These are phyloP conservation scores for Claviceps sp. DNA, from an alignment of 2,329 filamentous ascomycete species.

Conservation along the genomic window DNA sequence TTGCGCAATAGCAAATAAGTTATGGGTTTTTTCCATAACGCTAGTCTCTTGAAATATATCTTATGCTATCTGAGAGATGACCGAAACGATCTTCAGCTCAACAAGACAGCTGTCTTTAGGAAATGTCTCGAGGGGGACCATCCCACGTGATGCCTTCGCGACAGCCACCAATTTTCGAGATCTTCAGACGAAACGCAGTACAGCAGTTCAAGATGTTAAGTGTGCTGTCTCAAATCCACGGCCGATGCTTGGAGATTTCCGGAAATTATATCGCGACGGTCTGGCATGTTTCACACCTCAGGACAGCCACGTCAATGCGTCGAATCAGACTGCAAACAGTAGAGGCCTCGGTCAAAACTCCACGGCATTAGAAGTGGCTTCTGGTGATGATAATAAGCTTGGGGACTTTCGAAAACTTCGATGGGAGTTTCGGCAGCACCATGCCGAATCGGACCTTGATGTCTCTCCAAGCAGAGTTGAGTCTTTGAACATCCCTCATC, in stretches of 20 bases:
- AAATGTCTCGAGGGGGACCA: background rate
- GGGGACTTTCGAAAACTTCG: slow-evolving; percentile 3
- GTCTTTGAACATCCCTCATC: background rate
- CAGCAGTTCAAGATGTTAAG: background rate
- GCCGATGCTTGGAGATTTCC: slow-evolving; percentile 6
- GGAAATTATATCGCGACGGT: background rate
- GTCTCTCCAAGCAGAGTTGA: background rate
- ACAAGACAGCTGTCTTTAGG: background rate
- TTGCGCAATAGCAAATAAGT: background rate
- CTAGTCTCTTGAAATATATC: background rate
- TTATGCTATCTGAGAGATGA: background rate
- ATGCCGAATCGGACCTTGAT: background rate
- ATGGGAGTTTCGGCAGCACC: background rate
- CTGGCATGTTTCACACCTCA: background rate
- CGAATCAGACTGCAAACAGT: background rate
- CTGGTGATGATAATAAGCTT: background rate
- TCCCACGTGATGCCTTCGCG: background rate
- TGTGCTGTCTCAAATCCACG: background rate
- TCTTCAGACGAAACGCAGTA: background rate
- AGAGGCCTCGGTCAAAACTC: too few relatives aligned
- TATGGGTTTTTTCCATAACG: background rate
- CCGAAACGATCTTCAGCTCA: background rate
- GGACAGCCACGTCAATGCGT: background rate
- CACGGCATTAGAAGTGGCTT: background rate
- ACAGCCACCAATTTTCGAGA: background rate